Evolutionary conservation across 331 rosid species (phyloP).

Genomic region (Spiraea crenata): DNA sequence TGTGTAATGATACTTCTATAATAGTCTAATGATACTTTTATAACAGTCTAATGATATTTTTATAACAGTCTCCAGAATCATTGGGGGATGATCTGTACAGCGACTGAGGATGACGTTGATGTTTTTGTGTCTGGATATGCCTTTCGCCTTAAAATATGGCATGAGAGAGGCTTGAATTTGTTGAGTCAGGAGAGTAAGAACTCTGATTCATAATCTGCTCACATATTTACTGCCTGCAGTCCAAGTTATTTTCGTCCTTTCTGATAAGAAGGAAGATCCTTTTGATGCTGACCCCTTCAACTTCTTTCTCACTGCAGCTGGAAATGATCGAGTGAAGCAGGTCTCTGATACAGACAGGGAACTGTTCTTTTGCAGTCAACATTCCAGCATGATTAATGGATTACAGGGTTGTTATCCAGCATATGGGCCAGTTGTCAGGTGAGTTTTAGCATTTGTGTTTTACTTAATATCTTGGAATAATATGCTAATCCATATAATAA

Average conservation of each 20-base stretch:
- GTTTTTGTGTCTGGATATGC: slow-evolving; percentile 81
- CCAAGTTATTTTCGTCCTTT: neutral
- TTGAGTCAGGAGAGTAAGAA: slow-evolving; percentile 59
- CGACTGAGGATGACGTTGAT: slow-evolving; percentile 75
- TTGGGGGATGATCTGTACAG: slow-evolving; percentile 73
- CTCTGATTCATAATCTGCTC: slow-evolving; percentile 23
- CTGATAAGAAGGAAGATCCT: slow-evolving; percentile 9
- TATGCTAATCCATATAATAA: slow-evolving; percentile 29
- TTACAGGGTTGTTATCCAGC: slow-evolving; percentile 68
- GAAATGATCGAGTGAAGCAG: slow-evolving; percentile 46
- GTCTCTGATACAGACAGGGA: slow-evolving; percentile 61
- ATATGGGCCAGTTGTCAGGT: slow-evolving; percentile 88
- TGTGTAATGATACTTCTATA: slow-evolving; percentile 16
- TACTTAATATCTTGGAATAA: slow-evolving; percentile 13
- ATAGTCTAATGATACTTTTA: slow-evolving; percentile 20
- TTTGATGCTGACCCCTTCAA: slow-evolving; percentile 6
- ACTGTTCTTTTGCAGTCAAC: slow-evolving; percentile 71
- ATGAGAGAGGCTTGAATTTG: slow-evolving; percentile 86
- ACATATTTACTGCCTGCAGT: neutral
- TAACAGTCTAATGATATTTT: slow-evolving; percentile 29
- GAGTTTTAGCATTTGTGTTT: slow-evolving; percentile 26
- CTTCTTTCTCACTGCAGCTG: slow-evolving; percentile 45
- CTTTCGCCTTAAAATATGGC: slow-evolving; percentile 90
- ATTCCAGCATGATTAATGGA: slow-evolving; percentile 88
- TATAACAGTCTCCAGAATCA: slow-evolving; percentile 73